Conservation (phyloP, 2,329 filamentous ascomycete genomes). For the Sarocladium kiliense region DNA sequence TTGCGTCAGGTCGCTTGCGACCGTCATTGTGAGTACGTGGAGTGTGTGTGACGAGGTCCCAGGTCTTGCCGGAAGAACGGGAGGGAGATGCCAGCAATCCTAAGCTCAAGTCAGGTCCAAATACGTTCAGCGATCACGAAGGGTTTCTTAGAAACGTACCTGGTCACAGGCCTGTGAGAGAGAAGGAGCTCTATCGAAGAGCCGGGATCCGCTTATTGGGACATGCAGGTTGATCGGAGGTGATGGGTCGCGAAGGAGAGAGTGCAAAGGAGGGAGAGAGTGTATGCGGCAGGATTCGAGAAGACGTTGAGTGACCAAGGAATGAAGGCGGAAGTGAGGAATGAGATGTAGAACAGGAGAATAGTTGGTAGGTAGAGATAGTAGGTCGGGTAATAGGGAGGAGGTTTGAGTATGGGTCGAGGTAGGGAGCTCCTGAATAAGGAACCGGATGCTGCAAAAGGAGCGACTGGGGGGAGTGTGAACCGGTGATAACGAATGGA, state of each 20-base stretch:
- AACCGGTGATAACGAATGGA: conserved; percentile 8
- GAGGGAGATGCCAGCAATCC: conserved; percentile 6
- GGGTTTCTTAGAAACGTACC: conserved; percentile 14
- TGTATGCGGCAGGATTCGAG: conserved; percentile 9
- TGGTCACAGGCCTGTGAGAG: conserved; percentile 16
- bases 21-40: conserved; percentile 54
- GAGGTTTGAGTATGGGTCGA: background rate
- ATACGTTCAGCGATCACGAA: background rate
- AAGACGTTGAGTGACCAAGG: conserved; percentile 15
- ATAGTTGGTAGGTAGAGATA: background rate
- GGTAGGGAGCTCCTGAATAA: background rate
- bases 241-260: conserved; percentile 5
- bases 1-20: conserved; percentile 67
- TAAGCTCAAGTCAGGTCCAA: background rate
- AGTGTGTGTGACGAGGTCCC: conserved; percentile 6
- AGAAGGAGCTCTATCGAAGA: conserved; percentile 32
- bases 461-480: conserved; percentile 6
- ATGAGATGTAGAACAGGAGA: conserved; percentile 5
- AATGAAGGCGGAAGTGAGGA: conserved; percentile 8
- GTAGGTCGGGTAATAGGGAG: background rate
- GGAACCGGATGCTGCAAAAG: conserved; percentile 1
- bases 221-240: conserved; percentile 26
- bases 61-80: conserved; percentile 14
- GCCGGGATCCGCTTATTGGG: conserved; percentile 25
- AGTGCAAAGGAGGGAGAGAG: conserved; percentile 9